Evolutionary conservation across 164 flowering plant species (phyloP).

Genomic region (Nymphaea thermarum): DNA sequence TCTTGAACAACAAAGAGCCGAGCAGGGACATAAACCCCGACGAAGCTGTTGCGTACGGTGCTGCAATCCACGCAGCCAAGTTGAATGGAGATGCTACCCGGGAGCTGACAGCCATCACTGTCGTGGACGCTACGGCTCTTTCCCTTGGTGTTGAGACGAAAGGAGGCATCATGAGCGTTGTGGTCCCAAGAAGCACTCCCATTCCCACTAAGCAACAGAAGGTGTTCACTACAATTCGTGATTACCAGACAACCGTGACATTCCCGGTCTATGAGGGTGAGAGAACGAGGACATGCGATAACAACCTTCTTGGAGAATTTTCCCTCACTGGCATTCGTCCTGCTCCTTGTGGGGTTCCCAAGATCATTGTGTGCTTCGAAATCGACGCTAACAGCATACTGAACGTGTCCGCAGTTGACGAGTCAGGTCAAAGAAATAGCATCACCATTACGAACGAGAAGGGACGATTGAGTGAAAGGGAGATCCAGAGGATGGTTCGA

Average conservation of each 20-base stretch:
- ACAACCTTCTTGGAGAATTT: constrained; percentile 45
- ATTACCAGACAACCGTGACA: constrained; percentile 38
- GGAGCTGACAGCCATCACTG: constrained; percentile 26
- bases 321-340: constrained; percentile 42
- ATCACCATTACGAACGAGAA: constrained; percentile 50
- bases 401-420: constrained; percentile 50
- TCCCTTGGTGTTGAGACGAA: constrained; percentile 37
- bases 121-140: constrained; percentile 44
- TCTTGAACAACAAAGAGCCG: constrained; percentile 26
- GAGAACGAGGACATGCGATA: constrained; percentile 41
- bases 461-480: constrained; percentile 45
- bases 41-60: constrained; percentile 8
- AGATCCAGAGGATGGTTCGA: constrained; percentile 50
- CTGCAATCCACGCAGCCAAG: constrained; percentile 4
- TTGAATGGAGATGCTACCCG: constrained; percentile 1
- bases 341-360: constrained; percentile 42
- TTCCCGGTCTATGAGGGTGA: constrained; percentile 57
- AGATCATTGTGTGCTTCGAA: constrained; percentile 42
- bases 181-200: constrained; percentile 48
- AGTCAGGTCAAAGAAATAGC: constrained; percentile 46
- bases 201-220: constrained; percentile 46
- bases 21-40: constrained; percentile 6
- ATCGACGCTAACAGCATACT: constrained; percentile 48
- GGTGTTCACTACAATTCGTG: constrained; percentile 30
- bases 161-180: constrained; percentile 44